Percentiles rank a stretch among this genome's conserved stretches.
Conservation (phyloP, 2,329 filamentous ascomycete genomes). For the Aspergillus pseudonomiae region DNA sequence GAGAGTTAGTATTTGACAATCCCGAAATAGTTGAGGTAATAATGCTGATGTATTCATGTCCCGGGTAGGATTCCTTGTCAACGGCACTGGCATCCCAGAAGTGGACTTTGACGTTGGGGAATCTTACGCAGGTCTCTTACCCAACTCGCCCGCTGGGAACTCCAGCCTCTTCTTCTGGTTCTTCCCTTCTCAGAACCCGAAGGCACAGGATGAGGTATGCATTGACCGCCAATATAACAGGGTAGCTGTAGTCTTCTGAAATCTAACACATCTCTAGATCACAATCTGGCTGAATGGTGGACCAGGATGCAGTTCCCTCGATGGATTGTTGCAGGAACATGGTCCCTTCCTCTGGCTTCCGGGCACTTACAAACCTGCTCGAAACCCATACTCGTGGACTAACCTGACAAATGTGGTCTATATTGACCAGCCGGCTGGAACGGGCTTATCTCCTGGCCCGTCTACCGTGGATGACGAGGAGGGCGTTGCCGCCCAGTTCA, state of each 20-base stretch:
- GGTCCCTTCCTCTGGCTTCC: constrained; percentile 72
- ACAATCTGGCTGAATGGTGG: constrained; percentile 54
- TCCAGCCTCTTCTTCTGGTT: constrained; percentile 55
- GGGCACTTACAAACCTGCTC: constrained; percentile 65
- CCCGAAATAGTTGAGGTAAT: background rate
- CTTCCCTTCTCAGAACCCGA: constrained; percentile 48
- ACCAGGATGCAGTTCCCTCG: constrained; percentile 59
- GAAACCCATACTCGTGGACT: constrained; percentile 72
- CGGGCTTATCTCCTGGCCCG: constrained; percentile 70
- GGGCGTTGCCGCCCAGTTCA: constrained; percentile 71
- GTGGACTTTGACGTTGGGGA: constrained; percentile 67
- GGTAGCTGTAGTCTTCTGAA: background rate
- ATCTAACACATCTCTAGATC: constrained; percentile 23
- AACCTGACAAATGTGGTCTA: constrained; percentile 76
- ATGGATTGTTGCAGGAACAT: constrained; percentile 73
- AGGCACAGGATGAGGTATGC: constrained; percentile 43
- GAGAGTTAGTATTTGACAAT: constrained; percentile 5
- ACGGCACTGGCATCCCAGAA: constrained; percentile 67
- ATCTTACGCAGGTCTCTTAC: constrained; percentile 52
- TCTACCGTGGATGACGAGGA: constrained; percentile 67
- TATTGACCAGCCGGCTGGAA: constrained; percentile 52
- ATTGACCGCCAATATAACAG: background rate
- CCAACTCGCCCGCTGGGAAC: constrained; percentile 51
- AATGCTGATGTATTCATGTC: background rate
- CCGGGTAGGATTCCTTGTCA: constrained; percentile 61